phyloP scores from a whole-genome alignment of 202 grass and related monocot species.

The Sporobolus alterniflorus region DNA sequence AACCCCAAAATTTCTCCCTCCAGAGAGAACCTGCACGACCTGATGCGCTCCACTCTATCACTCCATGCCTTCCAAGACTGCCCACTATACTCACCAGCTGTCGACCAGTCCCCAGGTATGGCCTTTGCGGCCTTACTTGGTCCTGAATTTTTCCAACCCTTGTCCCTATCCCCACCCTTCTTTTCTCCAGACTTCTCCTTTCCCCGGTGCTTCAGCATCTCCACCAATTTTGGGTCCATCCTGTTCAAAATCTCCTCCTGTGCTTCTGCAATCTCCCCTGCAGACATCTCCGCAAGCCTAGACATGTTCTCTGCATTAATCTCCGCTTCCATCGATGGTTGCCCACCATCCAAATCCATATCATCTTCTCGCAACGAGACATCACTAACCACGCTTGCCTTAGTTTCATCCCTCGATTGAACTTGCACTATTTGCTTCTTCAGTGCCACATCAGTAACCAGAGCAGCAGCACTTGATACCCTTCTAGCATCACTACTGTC shows the following conservation, averaged over 20 bases:
- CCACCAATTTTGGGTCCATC: slow-evolving; percentile 75
- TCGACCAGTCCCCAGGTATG: slow-evolving; percentile 47
- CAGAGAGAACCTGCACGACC: slow-evolving; percentile 72
- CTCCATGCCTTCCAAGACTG: slow-evolving; percentile 85
- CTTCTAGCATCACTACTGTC: slow-evolving; percentile 24
- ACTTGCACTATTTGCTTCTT: slow-evolving; percentile 35
- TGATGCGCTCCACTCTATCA: slow-evolving; percentile 80
- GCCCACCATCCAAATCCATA: slow-evolving; percentile 36
- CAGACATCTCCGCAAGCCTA: slow-evolving; percentile 80
- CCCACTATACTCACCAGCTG: slow-evolving; percentile 39
- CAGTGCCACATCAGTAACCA: slow-evolving; percentile 45
- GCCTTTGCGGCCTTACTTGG: slow-evolving; percentile 26
- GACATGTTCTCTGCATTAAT: slow-evolving; percentile 71
- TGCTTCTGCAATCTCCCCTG: slow-evolving; percentile 83
- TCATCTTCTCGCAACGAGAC: slow-evolving; percentile 3
- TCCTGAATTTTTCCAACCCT: slow-evolving; percentile 19
- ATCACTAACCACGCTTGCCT: not conserved
- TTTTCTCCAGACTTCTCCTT: slow-evolving; percentile 52
- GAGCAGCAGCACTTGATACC: slow-evolving; percentile 12
- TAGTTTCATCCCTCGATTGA: slow-evolving; percentile 32
- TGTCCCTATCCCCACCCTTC: slow-evolving; percentile 44
- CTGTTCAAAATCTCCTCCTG: slow-evolving; percentile 78
- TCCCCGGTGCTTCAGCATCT: slow-evolving; percentile 65
- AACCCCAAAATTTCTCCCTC: slow-evolving; percentile 78
- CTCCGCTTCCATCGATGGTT: slow-evolving; percentile 54